Base-by-base conservation (phyloP, 2,329 filamentous ascomycete genomes). In the Penicillium sp. region DNA sequence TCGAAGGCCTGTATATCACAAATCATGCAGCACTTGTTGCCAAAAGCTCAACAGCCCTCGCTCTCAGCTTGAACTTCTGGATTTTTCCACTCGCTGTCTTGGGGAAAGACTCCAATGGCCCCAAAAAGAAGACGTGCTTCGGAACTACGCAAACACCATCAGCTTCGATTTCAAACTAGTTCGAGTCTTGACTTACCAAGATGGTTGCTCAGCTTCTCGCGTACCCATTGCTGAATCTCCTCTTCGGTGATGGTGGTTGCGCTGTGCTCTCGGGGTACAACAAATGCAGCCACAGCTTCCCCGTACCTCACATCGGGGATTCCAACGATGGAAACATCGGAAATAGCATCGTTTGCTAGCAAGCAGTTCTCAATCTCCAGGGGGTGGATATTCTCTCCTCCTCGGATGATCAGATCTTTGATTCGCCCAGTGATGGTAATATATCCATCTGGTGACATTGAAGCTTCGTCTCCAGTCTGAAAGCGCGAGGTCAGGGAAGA, bases 81-180 rank as follows among this genome's bases (percentile, higher is more conserved):
- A 97, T 92, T 83, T 99, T 99, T 22, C 93, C 93, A 71, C 91
- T 96, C 5, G 92, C 89, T 34, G 94, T 99, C 82, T 96, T 97
- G 18, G 93, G 93, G 70, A 90, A 95, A n/a, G 86, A 83, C 1
- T 87, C 81, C 0, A 62, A 61, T 5, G 66, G 63, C 3, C 54
- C 43, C 9, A 89, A 80, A 83, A 89, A 96, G 69, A 96, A 96
- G n/a, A 97, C 83, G 69, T 93, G 85, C 73, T 89, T 94, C 0
- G 93, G 93, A 48, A 90, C 90, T 82, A 50, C 27, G 7, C 7
- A 31, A 34, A 22, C 9, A 48, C 56, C 36, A 40, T 36, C 13
- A 47, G 45, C 29, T 32, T 14, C 2, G 10, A 45, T 45, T 7
- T 3, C 22, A 29, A 11, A 3, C 2, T 5, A n/a, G 3, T 22